A percentile compares a stretch with the other conserved stretches of the same genome.
phyloP scores from a whole-genome alignment of 2,329 filamentous ascomycete genomes.

The Ophiognomonia clavigignenti-juglandacearum region DNA sequence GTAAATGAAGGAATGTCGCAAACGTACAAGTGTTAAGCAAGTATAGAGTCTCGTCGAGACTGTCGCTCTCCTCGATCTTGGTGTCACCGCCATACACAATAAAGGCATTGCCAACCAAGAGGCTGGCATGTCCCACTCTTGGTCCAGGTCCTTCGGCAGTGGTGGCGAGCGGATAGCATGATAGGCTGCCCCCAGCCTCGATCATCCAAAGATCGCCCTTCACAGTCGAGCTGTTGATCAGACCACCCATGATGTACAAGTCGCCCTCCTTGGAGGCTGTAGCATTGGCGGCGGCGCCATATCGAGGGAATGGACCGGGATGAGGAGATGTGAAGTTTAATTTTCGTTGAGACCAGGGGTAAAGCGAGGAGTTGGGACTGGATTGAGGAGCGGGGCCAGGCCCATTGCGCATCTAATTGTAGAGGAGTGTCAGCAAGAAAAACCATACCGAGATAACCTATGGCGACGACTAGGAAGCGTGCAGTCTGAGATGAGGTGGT shows the following conservation, averaged over 20 bases:
- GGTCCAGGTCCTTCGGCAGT: constrained; percentile 93
- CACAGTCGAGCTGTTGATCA: constrained; percentile 91
- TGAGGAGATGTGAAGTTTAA: constrained; percentile 80
- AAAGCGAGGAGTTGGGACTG: constrained; percentile 73
- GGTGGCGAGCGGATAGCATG: constrained; percentile 87
- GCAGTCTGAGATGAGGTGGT: neutral
- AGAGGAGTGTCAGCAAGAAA: constrained; percentile 13
- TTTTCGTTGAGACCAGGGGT: constrained; percentile 91
- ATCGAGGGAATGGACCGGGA: constrained; percentile 87
- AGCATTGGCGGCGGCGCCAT: constrained; percentile 93
- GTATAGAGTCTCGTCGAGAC: constrained; percentile 92
- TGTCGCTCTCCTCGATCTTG: constrained; percentile 88
- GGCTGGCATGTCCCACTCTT: constrained; percentile 86
- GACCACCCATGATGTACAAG: constrained; percentile 94
- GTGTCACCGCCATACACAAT: constrained; percentile 99
- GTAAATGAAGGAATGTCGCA: neutral
- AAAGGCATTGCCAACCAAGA: constrained; percentile 96
- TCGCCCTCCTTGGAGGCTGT: constrained; percentile 93
- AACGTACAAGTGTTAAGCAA: constrained; percentile 92
- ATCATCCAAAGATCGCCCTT: constrained; percentile 98
- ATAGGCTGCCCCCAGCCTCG: constrained; percentile 80
- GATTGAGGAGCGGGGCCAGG: constrained; percentile 27
- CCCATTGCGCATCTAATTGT: constrained; percentile 50
- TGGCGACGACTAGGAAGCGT: neutral
- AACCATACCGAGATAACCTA: neutral